Base-by-base conservation (phyloP, 345 rosid genomes). In the Citrus hindsii region DNA sequence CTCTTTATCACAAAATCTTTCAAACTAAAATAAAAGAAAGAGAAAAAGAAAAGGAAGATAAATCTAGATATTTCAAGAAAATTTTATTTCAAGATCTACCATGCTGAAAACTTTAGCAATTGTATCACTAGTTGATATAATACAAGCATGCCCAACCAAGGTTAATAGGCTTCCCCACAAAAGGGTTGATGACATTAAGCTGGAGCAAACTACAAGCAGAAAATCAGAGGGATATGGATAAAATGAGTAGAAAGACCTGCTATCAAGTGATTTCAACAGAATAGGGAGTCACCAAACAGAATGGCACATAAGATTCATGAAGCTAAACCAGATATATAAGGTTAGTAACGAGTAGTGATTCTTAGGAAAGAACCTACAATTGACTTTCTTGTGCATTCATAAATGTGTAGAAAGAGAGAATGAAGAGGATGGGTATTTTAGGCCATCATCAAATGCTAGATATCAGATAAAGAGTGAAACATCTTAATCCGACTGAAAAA, bases 71-170 rank as follows among this genome's bases (percentile, higher is more conserved):
- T 4, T 80, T 37, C 22, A 1, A 76, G 59, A 56, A 55, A 28
- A 33, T 22, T 38, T 12, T n/a, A n/a, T 70, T 38, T 61, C 16
- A 74, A 51, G 33, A 61, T 79, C 67, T 59, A 67, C 66, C 35
- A 74, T 53, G 60, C 58, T 37, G 24, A 77, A 73, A 40, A 69
- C 63, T 63, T 33, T 42, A 59, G 40, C 79, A 60, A 38, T 32
- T 76, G 82, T 51, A 78, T 10, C 10, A 46, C 80, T 28, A 53
- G 22, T 55, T 71, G 63, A 68, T 37, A 77, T 38, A 74, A 61
- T 78, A 40, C 53, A 16, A 65, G 32, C 74, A 67, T 53, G 60
- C 77, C 70, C 62, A 69, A 82, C 51, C 79, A 69, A 77, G 40
- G 69, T 38, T 73, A 30, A 75, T 30, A 64, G 67, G 67, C 69